Base-by-base conservation (phyloP, 1,284 basidiomycete species). In the Prillingera fragicola region DNA sequence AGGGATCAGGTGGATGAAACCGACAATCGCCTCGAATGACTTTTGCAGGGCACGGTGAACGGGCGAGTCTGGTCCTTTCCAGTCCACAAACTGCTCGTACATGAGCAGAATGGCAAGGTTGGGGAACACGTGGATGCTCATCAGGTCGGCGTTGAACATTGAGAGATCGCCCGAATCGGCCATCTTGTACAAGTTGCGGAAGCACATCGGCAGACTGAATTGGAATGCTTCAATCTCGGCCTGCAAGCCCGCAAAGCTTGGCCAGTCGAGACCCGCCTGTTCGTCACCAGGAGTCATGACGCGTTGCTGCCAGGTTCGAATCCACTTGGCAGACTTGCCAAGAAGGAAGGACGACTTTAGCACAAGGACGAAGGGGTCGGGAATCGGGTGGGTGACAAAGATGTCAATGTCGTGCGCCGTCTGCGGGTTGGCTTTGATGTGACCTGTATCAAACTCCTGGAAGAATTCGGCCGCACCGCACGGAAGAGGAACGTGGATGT, bases 1-100 rank as follows among this genome's bases (percentile, higher is more conserved):
- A 1, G 67, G 67, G 18, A 69, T 57, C 13, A 65, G 48, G 38
- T 69, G 62, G 9, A 67, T 41, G n/a, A 64, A 33, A 5, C 56
- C 55, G 9, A 65, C 45, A 15, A 62, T 52, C 3, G 49, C 55
- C 36, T 66, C 60, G 36, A 57, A 64, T 0, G 55, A 51, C 33
- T 56, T 52, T 26, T 59, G 55, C n/a, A 60, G 32, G 8, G 46
- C 35, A 1, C 41, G 46, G n/a, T 35, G 14, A 3, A 33, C 41
- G 0, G 48, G 33, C 35, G 51, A 47, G 23, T 50, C 45, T 0
- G 45, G 43, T 8, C 54, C 44, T 7, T 29, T 31, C 55, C 55
- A 59, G 23, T 59, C 49, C 22, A 62, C 40, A 42, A 69, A 66
- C 5, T 55, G 59, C 52, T 69, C 65, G 40, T 64, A 49, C 12